Evolutionary conservation across 805 yeast species (phyloP), one percentile per base, ranked within the genome.

Genomic region (Monosporozyma aerobia): DNA sequence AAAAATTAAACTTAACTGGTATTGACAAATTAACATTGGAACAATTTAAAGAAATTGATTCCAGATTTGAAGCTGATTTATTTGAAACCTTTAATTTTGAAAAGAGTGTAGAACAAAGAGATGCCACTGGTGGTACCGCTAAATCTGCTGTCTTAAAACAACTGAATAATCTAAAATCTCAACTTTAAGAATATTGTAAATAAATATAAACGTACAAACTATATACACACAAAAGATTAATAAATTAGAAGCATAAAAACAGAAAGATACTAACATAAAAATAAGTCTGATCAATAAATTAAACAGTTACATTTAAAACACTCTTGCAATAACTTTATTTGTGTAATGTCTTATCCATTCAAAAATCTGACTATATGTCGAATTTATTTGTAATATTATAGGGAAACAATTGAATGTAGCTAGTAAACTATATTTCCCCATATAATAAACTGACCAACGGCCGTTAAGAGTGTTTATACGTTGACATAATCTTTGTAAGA

Each of bases 81-180:
- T 78, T 72, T 56, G 84, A 82, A 45, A 89, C 87, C n/a, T 94
- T 94, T 65, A 78, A 92, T 72, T 94, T 92, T 68, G 98, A 94
- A 67, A 82, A 78, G 55, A 86, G 96, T 66, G 98, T 94, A 25
- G 99, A 94, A 75, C 87, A 96, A 78, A 87, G 99, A 74, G 81
- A 85, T 50, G 96, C 98, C 22, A 90, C 83, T 53, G 99, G 99
- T 56, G 99, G 99, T 59, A 90, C 99, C 33, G 97, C 98, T 14
- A 89, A 83, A 70, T 70, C 81, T 37, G 97, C 99, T 14, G 87
- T 94, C n/a, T 65, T 81, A 49, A 78, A 81, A 63, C 99, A 94
- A 70, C 73, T 92, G 54, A 48, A 56, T 2, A 63, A 60, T 44
- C 58, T 74, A 50, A 58, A 43, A 10, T 43, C 45, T 5, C 70